These are phyloP conservation scores for Mycocentrospora acerina DNA, from an alignment of 2,329 filamentous ascomycete genomes.

Conservation along the genomic window DNA sequence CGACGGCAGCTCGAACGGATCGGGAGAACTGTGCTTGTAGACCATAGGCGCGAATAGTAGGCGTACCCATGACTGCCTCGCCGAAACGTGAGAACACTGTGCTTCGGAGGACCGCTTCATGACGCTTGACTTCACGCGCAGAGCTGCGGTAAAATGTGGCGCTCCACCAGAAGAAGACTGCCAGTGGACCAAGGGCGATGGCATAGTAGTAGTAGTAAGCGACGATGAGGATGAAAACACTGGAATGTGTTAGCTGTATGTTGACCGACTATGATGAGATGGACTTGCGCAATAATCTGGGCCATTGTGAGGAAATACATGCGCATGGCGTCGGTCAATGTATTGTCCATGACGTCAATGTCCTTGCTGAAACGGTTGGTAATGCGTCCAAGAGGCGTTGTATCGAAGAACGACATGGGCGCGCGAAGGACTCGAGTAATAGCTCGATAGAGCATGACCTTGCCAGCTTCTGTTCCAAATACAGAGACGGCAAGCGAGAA, in stretches of 20 bases:
- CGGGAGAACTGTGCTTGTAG: slow-evolving; percentile 72
- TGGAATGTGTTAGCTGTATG: slow-evolving; percentile 10
- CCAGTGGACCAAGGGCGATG: slow-evolving; percentile 67
- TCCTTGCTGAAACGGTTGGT: slow-evolving; percentile 96
- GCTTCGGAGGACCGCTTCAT: slow-evolving; percentile 86
- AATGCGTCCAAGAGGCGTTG: slow-evolving; percentile 90
- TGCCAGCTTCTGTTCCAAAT: slow-evolving; percentile 78
- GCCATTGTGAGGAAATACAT: slow-evolving; percentile 88
- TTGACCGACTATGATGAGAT: neutral
- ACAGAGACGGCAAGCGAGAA: slow-evolving; percentile 80
- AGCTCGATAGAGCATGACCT: slow-evolving; percentile 76
- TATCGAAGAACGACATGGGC: slow-evolving; percentile 92
- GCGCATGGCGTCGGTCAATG: slow-evolving; percentile 80
- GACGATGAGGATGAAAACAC: slow-evolving; percentile 87
- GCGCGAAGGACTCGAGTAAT: slow-evolving; percentile 72
- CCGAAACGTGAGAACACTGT: slow-evolving; percentile 87
- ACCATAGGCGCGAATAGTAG: slow-evolving; percentile 88
- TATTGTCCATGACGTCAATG: slow-evolving; percentile 96
- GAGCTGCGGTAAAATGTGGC: slow-evolving; percentile 88
- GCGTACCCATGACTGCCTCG: slow-evolving; percentile 80
- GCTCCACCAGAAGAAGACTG: slow-evolving; percentile 76
- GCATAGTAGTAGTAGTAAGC: slow-evolving; percentile 92
- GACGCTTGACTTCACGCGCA: slow-evolving; percentile 90
- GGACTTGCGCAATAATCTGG: slow-evolving; percentile 63
- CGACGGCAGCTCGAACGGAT: slow-evolving; percentile 71